These are phyloP conservation scores for Melaleuca quinquenervia DNA, from an alignment of 345 rosid genomes.

Conservation along the genomic window DNA sequence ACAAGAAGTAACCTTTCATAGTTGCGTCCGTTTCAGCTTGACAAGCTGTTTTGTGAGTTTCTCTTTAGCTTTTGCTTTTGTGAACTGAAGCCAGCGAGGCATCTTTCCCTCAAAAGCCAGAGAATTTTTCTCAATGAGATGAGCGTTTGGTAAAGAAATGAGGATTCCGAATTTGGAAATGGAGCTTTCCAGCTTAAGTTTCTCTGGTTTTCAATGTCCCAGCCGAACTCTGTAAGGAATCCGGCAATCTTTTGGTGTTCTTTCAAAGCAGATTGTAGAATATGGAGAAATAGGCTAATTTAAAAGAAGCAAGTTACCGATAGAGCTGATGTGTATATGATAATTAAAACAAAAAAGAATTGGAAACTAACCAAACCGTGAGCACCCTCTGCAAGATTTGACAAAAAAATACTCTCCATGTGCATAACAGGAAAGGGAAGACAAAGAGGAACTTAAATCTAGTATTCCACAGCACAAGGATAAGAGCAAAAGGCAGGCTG, in stretches of 20 bases:
- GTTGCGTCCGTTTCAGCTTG: neutral
- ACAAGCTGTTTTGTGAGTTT: neutral
- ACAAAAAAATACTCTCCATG: neutral
- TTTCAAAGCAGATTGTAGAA: neutral
- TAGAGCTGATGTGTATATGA: neutral
- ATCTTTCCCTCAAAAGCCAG: neutral
- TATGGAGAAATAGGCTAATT: neutral
- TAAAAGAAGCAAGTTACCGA: neutral
- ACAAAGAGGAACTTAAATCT: neutral
- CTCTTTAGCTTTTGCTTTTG: neutral
- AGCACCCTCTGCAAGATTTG: neutral
- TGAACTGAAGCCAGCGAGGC: neutral
- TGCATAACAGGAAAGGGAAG: neutral
- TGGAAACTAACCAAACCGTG: neutral
- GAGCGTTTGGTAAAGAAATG: neutral
- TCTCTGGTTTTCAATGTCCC: neutral
- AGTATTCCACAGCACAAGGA: neutral
- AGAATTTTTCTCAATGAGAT: neutral
- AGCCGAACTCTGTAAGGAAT: neutral
- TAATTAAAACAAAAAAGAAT: neutral
- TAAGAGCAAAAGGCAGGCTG: neutral
- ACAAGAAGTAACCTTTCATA: neutral
- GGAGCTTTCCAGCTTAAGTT: neutral
- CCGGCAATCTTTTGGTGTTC: neutral
- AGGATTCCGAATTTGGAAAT: neutral